phyloP scores from a whole-genome alignment of 2,329 filamentous ascomycete genomes.

The Neopestalotiopsis rosae region DNA sequence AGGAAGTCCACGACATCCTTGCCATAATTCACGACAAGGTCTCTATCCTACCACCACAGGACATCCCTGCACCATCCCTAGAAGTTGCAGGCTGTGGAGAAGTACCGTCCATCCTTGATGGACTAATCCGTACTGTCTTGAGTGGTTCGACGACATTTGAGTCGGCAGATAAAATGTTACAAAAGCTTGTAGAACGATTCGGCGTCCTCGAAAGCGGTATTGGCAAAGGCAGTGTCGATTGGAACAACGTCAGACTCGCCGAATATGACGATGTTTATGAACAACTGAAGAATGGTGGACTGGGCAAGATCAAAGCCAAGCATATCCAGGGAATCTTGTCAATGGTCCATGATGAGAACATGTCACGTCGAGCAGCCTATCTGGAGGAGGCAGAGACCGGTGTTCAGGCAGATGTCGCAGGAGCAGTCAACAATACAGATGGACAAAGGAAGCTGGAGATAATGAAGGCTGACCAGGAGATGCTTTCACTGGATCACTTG shows the following conservation, averaged over 20 bases:
- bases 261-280: constrained; percentile 66
- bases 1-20: constrained; percentile 71
- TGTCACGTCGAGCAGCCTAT: constrained; percentile 50
- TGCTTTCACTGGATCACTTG: constrained; percentile 63
- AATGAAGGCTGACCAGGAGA: constrained; percentile 57
- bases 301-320: constrained; percentile 73
- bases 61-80: constrained; percentile 72
- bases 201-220: constrained; percentile 66
- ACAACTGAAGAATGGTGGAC: constrained; percentile 73
- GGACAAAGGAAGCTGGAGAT: constrained; percentile 63
- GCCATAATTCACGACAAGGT: constrained; percentile 66
- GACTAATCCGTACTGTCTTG: constrained; percentile 57
- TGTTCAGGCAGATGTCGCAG: constrained; percentile 48
- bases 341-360: constrained; percentile 73
- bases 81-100: constrained; percentile 72
- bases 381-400: constrained; percentile 45
- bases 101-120: constrained; percentile 60
- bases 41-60: constrained; percentile 63
- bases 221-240: constrained; percentile 75
- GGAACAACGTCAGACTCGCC: constrained; percentile 71
- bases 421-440: constrained; percentile 43
- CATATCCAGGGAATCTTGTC: constrained; percentile 77
- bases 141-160: constrained; percentile 56
- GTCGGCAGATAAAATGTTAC: constrained; percentile 68
- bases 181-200: constrained; percentile 67